Evolutionary conservation across 2,329 filamentous ascomycete species (phyloP), one percentile per base, ranked within the genome.

Genomic region (Aspergillus persii): DNA sequence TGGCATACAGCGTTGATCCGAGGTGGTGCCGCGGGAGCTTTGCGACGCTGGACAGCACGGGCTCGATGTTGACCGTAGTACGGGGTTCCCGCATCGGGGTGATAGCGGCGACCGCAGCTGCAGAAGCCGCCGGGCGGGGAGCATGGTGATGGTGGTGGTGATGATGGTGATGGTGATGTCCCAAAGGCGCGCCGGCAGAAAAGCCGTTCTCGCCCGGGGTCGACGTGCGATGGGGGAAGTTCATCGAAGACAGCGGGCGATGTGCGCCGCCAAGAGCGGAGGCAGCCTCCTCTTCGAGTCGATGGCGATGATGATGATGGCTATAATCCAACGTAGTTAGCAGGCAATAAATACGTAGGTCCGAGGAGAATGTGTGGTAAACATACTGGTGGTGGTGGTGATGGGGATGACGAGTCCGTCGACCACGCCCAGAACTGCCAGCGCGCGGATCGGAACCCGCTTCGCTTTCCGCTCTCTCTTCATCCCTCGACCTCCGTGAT

Each of bases 1-100:
- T 86, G 53, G 89, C 83, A 72, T 98, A 98, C 12, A 96, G 81
- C 3, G 91, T 89, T 58, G 92, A 91, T 36, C 94, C 94, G 2
- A 98, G 84, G 71, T 97, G 92, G 57, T 86, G 84, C 8, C 92
- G 88, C 8, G 91, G 89, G 18, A 86, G 82, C 58, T 89, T 79
- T 0, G 88, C 82, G 3, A 94, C 86, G 31, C 86, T 87, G 1
- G 92, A 86, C 11, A 96, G 74, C 0, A 96, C 85, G 0, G 85
- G 82, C 62, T 89, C 83, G 1, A 89, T 90, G 8, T 84, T 84
- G 27, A 96, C 83, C 15, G 83, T 85, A 2, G 85, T 86, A 61
- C 86, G 88, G 6, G 70, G 88, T 87, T 58, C 86, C 80, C 48
- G 87, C 77, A 53, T 82, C 65, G 62, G 79, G 33, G 66, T 66